Evolutionary conservation across 768 basidiomycete species (phyloP).

Genomic region (Lactarius pseudohatsudake): DNA sequence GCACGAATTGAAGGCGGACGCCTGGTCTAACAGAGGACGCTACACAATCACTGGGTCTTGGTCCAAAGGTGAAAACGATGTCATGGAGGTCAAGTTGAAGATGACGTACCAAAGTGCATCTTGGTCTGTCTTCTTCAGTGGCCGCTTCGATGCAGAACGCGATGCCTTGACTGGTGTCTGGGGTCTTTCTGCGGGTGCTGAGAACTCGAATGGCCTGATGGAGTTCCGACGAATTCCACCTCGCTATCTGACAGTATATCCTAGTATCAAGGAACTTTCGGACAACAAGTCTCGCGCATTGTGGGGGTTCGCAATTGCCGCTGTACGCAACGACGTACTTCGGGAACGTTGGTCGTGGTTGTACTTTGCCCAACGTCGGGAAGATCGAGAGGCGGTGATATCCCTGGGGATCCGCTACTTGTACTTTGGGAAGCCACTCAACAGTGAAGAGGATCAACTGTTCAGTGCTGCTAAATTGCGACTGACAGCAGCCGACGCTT

Average conservation of each 20-base stretch:
- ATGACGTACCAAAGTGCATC: constrained; percentile 13
- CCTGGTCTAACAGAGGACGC: constrained; percentile 21
- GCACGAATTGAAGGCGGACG: constrained; percentile 15
- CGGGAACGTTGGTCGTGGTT: constrained; percentile 34
- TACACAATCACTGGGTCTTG: constrained; percentile 28
- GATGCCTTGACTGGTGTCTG: constrained; percentile 20
- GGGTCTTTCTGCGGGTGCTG: not conserved
- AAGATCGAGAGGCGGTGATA: constrained; percentile 30
- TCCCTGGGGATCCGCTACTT: constrained; percentile 31
- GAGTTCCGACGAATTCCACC: constrained; percentile 33
- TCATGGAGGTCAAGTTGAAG: constrained; percentile 24
- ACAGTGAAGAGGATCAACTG: constrained; percentile 23
- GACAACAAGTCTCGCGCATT: constrained; percentile 32
- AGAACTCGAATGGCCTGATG: constrained; percentile 13
- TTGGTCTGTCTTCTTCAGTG: constrained; percentile 17
- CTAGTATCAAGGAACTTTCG: constrained; percentile 31
- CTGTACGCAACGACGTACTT: constrained; percentile 31
- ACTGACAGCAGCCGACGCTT: constrained; percentile 30
- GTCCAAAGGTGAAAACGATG: constrained; percentile 21
- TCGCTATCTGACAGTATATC: constrained; percentile 31
- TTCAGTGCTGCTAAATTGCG: constrained; percentile 28
- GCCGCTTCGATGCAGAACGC: constrained; percentile 13
- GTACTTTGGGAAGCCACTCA: constrained; percentile 29
- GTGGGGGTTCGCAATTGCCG: constrained; percentile 36
- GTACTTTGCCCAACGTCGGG: constrained; percentile 36